Conservation (phyloP, 1,284 basidiomycete species). For the Irpex lacteus region DNA sequence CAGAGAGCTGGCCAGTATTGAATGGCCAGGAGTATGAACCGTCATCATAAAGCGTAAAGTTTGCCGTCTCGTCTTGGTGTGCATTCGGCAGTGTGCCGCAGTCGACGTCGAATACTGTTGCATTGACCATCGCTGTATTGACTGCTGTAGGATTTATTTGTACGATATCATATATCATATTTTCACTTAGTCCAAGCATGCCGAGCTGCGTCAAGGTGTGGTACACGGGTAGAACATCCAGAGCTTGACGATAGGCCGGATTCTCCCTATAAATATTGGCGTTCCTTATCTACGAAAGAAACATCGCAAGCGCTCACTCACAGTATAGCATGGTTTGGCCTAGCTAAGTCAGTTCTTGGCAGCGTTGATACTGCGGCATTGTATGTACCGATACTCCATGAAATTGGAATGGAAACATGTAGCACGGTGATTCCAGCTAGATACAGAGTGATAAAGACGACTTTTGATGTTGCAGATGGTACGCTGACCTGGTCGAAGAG, state of each 20-base stretch:
- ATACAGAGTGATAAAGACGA: background rate
- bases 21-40: no score
- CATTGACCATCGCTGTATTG: conserved; percentile 1
- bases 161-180: conserved; percentile 11
- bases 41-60: no score
- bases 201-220: background rate
- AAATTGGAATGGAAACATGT: conserved; percentile 1
- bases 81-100: background rate
- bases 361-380: background rate
- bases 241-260: no score
- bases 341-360: background rate
- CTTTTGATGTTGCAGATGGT: background rate
- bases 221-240: background rate
- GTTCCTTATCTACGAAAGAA: no score
- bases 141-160: background rate
- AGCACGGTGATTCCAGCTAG: background rate
- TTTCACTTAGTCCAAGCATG: background rate
- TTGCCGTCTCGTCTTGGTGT: background rate
- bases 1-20: no score
- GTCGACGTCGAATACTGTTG: conserved; percentile 4
- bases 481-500: background rate
- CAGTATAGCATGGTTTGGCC: background rate
- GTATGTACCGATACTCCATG: background rate
- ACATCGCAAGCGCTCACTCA: no score
- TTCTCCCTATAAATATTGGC: no score